Evolutionary conservation across 148 eudicot genomes (phyloP), one percentile per base, ranked within the genome.

Genomic region (Rhododendron vialii): DNA sequence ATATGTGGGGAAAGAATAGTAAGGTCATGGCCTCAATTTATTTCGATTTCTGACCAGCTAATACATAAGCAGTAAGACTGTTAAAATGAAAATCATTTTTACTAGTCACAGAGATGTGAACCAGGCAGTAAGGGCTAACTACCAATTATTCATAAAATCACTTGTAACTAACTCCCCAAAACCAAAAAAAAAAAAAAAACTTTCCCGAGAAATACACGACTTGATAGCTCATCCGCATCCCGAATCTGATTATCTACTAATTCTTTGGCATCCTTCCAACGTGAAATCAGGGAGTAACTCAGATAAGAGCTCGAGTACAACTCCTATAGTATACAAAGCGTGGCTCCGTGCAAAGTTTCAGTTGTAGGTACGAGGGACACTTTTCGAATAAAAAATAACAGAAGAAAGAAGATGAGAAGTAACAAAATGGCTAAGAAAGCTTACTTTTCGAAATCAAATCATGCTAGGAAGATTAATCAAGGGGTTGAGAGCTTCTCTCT

Each of bases 391-490:
- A 26, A n/a, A 65, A 73, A 73, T 1, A 22, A 47, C n/a, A 76
- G 12, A 38, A 76, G 24, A 41, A 74, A 71, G 26, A 83, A 71
- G 35, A 24, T 59, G 18, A 77, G 2, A 65, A 78, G 63, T 41
- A 76, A 47, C 12, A 12, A 83, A 71, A 36, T 77, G 15, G 24
- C 26, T 33, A 59, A 80, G 10, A 9, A 63, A 9, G 24, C 98
- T 88, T 93, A 97, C 99, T 85, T 87, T 91, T 92, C 18, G 99
- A 98, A 84, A 98, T 79, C 0, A 98, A 85, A 92, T 95, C 98
- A 88, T 98, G 99, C 99, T 98, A 98, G 78, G 99, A 95, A n/a
- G n/a, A n/a, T n/a, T n/a, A n/a, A n/a, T n/a, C n/a, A n/a, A n/a
- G n/a, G n/a, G n/a, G n/a, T n/a, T n/a, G n/a, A n/a, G n/a, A n/a